Percentiles rank a stretch among this genome's conserved stretches.
Evolutionary conservation across 2,329 filamentous ascomycete species (phyloP).

Genomic region (Lachnellula arida): DNA sequence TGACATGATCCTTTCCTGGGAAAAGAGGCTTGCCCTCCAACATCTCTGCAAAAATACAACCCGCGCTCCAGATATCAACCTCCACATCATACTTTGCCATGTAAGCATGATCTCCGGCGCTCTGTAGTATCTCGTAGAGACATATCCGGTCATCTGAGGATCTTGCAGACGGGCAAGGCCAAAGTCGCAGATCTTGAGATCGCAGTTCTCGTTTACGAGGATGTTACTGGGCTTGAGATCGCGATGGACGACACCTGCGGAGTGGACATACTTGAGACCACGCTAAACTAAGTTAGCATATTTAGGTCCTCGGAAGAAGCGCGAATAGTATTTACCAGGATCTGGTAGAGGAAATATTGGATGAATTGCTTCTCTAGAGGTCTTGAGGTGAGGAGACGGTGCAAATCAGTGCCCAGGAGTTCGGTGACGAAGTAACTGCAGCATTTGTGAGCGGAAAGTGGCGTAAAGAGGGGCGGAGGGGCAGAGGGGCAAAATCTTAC

Average conservation of each 20-base stretch:
- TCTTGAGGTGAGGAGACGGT: slow-evolving; percentile 88
- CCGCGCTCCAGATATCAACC: slow-evolving; percentile 98
- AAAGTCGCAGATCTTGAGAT: slow-evolving; percentile 99
- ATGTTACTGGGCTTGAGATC: slow-evolving; percentile 99
- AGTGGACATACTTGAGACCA: slow-evolving; percentile 98
- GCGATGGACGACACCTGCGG: slow-evolving; percentile 93
- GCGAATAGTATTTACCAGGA: slow-evolving; percentile 62
- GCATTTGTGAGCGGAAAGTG: slow-evolving; percentile 10
- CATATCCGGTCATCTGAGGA: slow-evolving; percentile 98
- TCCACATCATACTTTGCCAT: slow-evolving; percentile 99
- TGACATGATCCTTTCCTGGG: slow-evolving; percentile 98
- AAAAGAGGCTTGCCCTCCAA: slow-evolving; percentile 97
- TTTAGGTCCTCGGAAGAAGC: not conserved
- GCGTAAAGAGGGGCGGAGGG: slow-evolving; percentile 17
- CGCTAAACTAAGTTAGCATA: slow-evolving; percentile 52
- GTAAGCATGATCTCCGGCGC: slow-evolving; percentile 99
- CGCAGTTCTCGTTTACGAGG: slow-evolving; percentile 98
- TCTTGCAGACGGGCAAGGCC: slow-evolving; percentile 96
- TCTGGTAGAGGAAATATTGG: slow-evolving; percentile 99
- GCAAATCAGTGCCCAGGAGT: slow-evolving; percentile 91
- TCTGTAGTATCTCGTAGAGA: slow-evolving; percentile 97
- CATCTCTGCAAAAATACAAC: slow-evolving; percentile 99
- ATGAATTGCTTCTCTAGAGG: slow-evolving; percentile 99
- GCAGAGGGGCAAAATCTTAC: slow-evolving; percentile 44
- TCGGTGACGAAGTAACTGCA: slow-evolving; percentile 95